Evolutionary conservation across 164 flowering plant species (phyloP).

Genomic region (Sextonia rubra): DNA sequence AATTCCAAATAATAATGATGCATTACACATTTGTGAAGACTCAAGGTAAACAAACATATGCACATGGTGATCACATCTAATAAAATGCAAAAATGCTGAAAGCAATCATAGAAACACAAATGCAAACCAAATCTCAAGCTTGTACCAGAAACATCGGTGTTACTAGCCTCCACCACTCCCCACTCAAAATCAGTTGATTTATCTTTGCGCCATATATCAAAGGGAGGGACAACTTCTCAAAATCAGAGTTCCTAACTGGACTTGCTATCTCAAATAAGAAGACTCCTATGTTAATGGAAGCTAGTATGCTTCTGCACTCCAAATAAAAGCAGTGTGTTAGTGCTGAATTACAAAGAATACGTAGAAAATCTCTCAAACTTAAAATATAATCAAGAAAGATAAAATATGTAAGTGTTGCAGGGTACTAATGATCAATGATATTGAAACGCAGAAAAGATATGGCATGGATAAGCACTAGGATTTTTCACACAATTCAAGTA

Average conservation of each 20-base stretch:
- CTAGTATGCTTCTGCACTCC: slow-evolving; percentile 45
- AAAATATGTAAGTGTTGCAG: neutral
- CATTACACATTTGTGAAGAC: neutral
- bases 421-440: neutral
- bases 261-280: slow-evolving; percentile 67
- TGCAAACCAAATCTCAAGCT: slow-evolving; percentile 50
- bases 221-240: slow-evolving; percentile 54
- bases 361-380: too few species aligned
- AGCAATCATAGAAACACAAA: slow-evolving; percentile 27
- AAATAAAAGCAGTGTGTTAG: neutral
- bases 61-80: neutral
- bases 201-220: slow-evolving; percentile 69
- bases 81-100: slow-evolving; percentile 7
- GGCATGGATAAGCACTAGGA: too few species aligned
- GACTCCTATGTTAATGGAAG: slow-evolving; percentile 60
- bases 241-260: slow-evolving; percentile 45
- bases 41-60: neutral
- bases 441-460: neutral
- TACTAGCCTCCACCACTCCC: slow-evolving; percentile 89
- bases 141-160: slow-evolving; percentile 96
- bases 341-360: neutral
- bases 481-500: too few species aligned
- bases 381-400: neutral
- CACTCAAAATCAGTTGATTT: slow-evolving; percentile 58
- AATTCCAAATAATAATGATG: neutral